These are phyloP conservation scores for Cyberlindnera meyerae DNA, from an alignment of 805 yeast genomes.

Conservation along the genomic window DNA sequence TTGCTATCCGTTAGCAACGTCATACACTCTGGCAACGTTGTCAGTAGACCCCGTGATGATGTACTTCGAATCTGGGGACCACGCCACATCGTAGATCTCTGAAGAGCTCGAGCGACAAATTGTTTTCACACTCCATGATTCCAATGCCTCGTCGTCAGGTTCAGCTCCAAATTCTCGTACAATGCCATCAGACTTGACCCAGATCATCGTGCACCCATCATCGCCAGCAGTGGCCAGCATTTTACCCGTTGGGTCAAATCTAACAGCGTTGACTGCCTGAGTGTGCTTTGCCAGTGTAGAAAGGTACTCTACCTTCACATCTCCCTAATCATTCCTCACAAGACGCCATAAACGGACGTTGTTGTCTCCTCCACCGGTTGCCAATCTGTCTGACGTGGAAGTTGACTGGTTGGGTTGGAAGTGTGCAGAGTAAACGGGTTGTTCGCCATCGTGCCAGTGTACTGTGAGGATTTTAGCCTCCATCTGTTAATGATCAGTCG, in stretches of 20 bases:
- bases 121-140: conserved; percentile 67
- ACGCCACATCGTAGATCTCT: conserved; percentile 85
- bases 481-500: conserved; percentile 19
- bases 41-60: conserved; percentile 92
- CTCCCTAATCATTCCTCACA: conserved; percentile 27
- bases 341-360: conserved; percentile 50
- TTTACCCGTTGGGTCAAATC: conserved; percentile 70
- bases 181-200: conserved; percentile 58
- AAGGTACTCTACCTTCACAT: conserved; percentile 57
- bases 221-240: conserved; percentile 89
- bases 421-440: conserved; percentile 66
- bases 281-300: conserved; percentile 84
- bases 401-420: conserved; percentile 43
- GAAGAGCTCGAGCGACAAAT: conserved; percentile 56
- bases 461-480: conserved; percentile 47
- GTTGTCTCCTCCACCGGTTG: conserved; percentile 93
- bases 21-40: conserved; percentile 67
- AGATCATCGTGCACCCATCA: conserved; percentile 82
- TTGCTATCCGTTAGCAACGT: conserved; percentile 50
- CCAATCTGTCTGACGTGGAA: conserved; percentile 44
- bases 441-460: conserved; percentile 72
- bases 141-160: conserved; percentile 50
- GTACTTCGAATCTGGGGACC: conserved; percentile 83
- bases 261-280: conserved; percentile 88
- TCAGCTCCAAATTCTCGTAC: conserved; percentile 54